Conservation (phyloP, 345 rosid genomes). For the Eucalyptus tenuipes region DNA sequence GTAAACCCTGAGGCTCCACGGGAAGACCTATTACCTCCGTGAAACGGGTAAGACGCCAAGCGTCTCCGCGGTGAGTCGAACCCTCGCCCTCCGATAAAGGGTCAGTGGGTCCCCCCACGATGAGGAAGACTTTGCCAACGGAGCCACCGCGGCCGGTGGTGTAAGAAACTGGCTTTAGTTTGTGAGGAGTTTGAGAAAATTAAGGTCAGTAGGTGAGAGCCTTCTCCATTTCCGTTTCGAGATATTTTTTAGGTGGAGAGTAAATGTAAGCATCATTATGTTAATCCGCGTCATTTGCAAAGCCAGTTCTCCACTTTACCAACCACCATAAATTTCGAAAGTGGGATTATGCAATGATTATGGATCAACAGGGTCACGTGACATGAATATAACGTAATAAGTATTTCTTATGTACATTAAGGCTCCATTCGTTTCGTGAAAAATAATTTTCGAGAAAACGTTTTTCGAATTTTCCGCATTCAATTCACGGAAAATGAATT, state of each 20-base stretch:
- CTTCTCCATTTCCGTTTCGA: neutral
- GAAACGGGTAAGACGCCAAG: too few relatives aligned
- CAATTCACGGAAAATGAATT: too few relatives aligned
- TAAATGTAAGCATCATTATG: neutral
- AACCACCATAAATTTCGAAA: neutral
- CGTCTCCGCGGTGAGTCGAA: too few relatives aligned
- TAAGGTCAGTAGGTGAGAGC: neutral
- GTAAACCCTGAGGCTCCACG: too few relatives aligned
- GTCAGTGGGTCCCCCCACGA: too few relatives aligned
- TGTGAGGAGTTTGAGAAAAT: neutral
- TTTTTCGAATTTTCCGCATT: too few relatives aligned
- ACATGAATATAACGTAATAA: neutral
- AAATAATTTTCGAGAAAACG: too few relatives aligned
- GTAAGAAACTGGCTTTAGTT: neutral
- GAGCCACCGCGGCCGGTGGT: too few relatives aligned
- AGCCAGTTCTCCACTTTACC: neutral
- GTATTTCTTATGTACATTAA: neutral
- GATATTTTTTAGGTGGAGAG: neutral
- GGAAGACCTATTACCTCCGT: too few relatives aligned
- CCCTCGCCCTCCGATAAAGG: too few relatives aligned
- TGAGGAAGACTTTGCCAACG: too few relatives aligned
- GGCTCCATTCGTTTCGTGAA: too few relatives aligned
- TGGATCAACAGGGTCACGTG: fast-evolving
- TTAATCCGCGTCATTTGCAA: neutral
- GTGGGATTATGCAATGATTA: neutral